These are phyloP conservation scores for Salmacisia buchloeana DNA, from an alignment of 1,284 basidiomycete genomes.

Conservation along the genomic window DNA sequence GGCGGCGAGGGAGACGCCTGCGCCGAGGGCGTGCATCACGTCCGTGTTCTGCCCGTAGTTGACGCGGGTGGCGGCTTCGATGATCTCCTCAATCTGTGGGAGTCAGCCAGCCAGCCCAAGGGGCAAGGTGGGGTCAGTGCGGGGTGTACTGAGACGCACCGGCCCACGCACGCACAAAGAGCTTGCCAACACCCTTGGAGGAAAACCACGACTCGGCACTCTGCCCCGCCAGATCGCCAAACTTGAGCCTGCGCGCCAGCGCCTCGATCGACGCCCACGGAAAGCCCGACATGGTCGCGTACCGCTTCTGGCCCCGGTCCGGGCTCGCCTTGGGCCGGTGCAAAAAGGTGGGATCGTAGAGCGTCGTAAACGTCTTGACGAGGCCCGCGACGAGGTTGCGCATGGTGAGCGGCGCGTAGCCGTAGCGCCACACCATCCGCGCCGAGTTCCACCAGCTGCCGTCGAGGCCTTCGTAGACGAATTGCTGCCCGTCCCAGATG, in stretches of 20 bases:
- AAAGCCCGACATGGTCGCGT: conserved; percentile 22
- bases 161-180: conserved; percentile 44
- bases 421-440: conserved; percentile 65
- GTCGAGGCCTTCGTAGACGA: conserved; percentile 39
- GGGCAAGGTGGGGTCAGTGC: not conserved
- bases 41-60: conserved; percentile 74
- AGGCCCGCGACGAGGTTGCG: conserved; percentile 58
- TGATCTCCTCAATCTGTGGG: conserved; percentile 66
- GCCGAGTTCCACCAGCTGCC: conserved; percentile 44
- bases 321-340: conserved; percentile 36
- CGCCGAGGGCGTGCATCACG: conserved; percentile 74
- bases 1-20: conserved; percentile 68
- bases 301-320: not conserved
- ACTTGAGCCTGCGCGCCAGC: conserved; percentile 60
- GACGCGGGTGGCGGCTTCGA: conserved; percentile 76
- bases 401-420: conserved; percentile 61
- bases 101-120: not conserved
- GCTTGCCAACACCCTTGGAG: conserved; percentile 18
- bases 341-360: conserved; percentile 63
- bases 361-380: conserved; percentile 57
- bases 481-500: conserved; percentile 71
- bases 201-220: conserved; percentile 16
- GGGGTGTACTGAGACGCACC: conserved; percentile 46
- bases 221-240: conserved; percentile 46
- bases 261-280: conserved; percentile 63